Conservation (phyloP, 1,139 yeast genomes). For the Sugiyamaella japonica region DNA sequence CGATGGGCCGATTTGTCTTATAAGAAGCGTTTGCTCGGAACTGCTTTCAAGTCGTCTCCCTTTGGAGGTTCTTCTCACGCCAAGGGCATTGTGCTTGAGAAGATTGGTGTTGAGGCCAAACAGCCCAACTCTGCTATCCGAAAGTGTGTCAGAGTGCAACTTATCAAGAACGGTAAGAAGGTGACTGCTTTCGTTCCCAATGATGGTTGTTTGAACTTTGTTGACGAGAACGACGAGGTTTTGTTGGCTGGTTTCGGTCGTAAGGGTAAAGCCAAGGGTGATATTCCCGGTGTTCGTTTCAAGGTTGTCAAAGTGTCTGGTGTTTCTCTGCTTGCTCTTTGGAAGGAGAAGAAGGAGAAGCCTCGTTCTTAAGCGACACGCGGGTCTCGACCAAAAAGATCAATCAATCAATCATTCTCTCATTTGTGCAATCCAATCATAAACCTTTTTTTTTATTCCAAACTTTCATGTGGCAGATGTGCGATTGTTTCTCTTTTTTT, state of each 20-base stretch:
- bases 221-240: conserved; percentile 99
- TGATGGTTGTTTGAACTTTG: conserved; percentile 99
- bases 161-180: conserved; percentile 99
- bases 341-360: conserved; percentile 99
- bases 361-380: conserved; percentile 82
- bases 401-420: conserved; percentile 7
- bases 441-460: conserved; percentile 6
- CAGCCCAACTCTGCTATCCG: conserved; percentile 99
- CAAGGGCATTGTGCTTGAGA: conserved; percentile 99
- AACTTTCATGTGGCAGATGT: conserved; percentile 12
- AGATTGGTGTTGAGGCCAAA: conserved; percentile 99
- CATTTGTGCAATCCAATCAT: conserved; percentile 9
- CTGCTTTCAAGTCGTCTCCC: conserved; percentile 99
- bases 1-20: conserved; percentile 99
- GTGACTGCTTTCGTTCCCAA: conserved; percentile 99
- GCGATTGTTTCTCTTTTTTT: conserved; percentile 8
- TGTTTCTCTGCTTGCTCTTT: conserved; percentile 98
- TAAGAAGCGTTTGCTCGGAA: conserved; percentile 98
- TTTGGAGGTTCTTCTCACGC: conserved; percentile 99
- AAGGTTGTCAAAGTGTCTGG: conserved; percentile 99
- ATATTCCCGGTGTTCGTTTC: conserved; percentile 99
- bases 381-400: not conserved
- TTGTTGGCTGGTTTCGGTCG: conserved; percentile 99
- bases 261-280: conserved; percentile 99
- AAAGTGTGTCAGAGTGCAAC: conserved; percentile 99